Percentiles rank a stretch among this genome's conserved stretches.
These are phyloP conservation scores for Pistacia integerrima DNA, from an alignment of 345 rosid species.

Conservation along the genomic window DNA sequence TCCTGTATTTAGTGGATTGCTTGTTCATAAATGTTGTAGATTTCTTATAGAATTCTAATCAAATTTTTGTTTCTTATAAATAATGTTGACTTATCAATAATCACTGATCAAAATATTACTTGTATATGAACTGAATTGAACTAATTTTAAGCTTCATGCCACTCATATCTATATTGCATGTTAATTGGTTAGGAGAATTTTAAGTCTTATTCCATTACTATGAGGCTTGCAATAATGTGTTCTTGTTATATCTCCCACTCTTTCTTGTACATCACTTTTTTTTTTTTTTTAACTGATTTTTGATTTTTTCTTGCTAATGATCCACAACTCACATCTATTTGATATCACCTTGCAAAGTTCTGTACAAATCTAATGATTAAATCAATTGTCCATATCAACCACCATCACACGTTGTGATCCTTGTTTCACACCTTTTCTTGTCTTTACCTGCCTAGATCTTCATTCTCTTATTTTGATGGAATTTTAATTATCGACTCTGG, in stretches of 20 bases:
- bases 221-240: not conserved
- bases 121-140: not conserved
- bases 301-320: not conserved
- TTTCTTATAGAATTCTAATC: not conserved
- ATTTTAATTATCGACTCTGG: not conserved
- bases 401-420: not conserved
- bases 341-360: not conserved
- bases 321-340: not conserved
- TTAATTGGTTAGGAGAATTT: not conserved
- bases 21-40: too few species aligned
- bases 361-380: not conserved
- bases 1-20: not conserved
- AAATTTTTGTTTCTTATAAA: not conserved
- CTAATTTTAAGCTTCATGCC: not conserved
- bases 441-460: not conserved
- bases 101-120: not conserved
- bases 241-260: not conserved
- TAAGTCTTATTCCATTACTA: not conserved
- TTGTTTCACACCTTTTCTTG: not conserved
- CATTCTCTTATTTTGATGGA: not conserved
- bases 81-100: too few species aligned
- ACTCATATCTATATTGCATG: not conserved
- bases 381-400: not conserved
- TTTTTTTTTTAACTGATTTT: too few species aligned
- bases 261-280: not conserved